Base-by-base conservation (phyloP, 2,329 filamentous ascomycete genomes). In the Pyrenochaeta sp. region DNA sequence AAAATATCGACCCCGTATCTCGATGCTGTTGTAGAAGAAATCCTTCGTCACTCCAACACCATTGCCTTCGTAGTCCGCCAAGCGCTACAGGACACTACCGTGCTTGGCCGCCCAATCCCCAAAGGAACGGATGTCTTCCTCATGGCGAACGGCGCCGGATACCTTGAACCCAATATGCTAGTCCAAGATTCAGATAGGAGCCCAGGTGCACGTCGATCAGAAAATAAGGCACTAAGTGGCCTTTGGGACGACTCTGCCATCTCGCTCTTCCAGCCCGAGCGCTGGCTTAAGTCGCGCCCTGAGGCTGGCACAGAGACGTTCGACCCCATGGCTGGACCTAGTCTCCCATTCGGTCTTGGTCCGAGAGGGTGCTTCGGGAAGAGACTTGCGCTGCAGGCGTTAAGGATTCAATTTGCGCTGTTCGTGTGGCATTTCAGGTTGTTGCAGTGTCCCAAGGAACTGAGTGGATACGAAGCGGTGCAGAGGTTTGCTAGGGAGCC, bases 51-150 rank as follows among this genome's bases (percentile, higher is more conserved):
- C 36, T 24, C 47, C 10, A 51, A 50, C 34, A 46, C 37, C 15
- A 57, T 57, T 12, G 53, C 44, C 5, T 46, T 46, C 15, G 44
- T 52, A 3, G 50, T 44, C 10, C 34, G 54, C 5, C 54, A 42
- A 12, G 28, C 43, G 6, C 15, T 43, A 5, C 12, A 36, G 32
- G 49, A 52, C 28, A 57, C 49, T 13, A 22, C 36, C 6, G 28
- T 52, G 10, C 43, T 52, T 6, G 36, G 45, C 2, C 34, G 42
- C 19, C 30, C 28, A 13, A 36, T 53, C 12, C 32, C 51, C 8
- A 46, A 51, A 37, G 54, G 54, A 22, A 56, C 54, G 13, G 54
- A 52, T 24, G 43, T 56, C 12, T 56, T 56, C 25, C 39, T 56
- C 13, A 52, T 52, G 48, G 54, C 48, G 10, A 56, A 52, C 24